These are phyloP conservation scores for Neospora caninum DNA, from an alignment of 169 alveolate genomes.

Conservation along the genomic window DNA sequence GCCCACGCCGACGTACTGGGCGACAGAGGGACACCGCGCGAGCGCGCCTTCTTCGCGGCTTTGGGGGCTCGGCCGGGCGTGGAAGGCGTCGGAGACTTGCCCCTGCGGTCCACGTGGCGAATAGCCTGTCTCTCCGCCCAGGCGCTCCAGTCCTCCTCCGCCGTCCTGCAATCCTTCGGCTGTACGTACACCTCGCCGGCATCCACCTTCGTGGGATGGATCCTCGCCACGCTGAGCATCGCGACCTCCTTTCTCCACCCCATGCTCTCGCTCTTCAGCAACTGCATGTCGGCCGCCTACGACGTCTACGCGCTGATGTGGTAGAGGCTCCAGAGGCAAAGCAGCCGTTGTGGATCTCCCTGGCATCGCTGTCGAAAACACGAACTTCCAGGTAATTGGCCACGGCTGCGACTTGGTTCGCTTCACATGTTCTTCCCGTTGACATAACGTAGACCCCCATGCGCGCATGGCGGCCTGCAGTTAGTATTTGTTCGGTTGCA, in stretches of 20 bases:
- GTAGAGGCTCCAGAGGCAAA: neutral
- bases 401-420: no score
- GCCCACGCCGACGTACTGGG: neutral
- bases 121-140: conserved; percentile 38
- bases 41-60: neutral
- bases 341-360: neutral
- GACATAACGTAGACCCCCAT: no score
- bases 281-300: conserved; percentile 43
- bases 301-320: conserved; percentile 25
- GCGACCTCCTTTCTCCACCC: conserved; percentile 36
- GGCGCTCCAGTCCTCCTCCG: conserved; percentile 36
- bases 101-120: conserved; percentile 7
- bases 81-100: neutral
- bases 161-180: conserved; percentile 44
- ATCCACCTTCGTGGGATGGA: conserved; percentile 10
- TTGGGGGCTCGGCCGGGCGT: neutral
- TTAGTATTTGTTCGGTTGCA: no score
- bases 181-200: conserved; percentile 53
- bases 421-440: no score
- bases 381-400: no score
- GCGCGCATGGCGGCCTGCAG: no score
- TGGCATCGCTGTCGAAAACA: neutral
- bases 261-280: conserved; percentile 32
- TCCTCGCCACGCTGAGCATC: conserved; percentile 20
- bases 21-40: neutral